A percentile compares a stretch with the other conserved stretches of the same genome.
Evolutionary conservation across 2,329 filamentous ascomycete species (phyloP).

Genomic region (Cercospora brassicicola): DNA sequence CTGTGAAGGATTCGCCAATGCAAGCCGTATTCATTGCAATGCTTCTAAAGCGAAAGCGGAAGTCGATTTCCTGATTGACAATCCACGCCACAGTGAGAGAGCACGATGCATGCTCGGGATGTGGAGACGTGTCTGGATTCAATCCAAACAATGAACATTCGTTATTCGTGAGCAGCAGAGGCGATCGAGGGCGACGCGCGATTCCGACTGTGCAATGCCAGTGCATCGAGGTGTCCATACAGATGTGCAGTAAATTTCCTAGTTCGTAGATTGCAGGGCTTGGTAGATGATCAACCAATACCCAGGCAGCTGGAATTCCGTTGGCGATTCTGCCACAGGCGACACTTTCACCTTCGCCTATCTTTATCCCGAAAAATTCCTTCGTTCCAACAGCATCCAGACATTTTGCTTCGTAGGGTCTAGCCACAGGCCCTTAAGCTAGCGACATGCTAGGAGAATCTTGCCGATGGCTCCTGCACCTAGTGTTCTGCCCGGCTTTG

Average conservation of each 20-base stretch:
- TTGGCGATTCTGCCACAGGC: not conserved
- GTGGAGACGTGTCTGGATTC: not conserved
- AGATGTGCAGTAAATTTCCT: not conserved
- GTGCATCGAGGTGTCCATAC: not conserved
- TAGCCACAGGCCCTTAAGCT: not conserved
- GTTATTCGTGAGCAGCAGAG: not conserved
- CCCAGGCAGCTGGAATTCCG: not conserved
- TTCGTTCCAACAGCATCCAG: not conserved
- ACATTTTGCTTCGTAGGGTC: not conserved
- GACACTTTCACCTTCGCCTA: not conserved
- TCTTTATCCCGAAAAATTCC: not conserved
- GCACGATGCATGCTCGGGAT: not conserved
- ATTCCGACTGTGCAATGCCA: not conserved
- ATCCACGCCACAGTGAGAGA: not conserved
- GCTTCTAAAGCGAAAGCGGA: not conserved
- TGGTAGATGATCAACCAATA: not conserved
- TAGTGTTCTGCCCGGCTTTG: not conserved
- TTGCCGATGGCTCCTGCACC: not conserved
- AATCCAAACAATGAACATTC: not conserved
- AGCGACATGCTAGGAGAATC: not conserved
- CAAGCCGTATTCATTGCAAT: not conserved
- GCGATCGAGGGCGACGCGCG: not conserved
- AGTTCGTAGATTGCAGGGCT: not conserved
- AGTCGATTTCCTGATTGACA: not conserved
- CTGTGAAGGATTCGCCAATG: not conserved